Evolutionary conservation across 345 rosid genomes (phyloP), one percentile per base, ranked within the genome.

Genomic region (Linum lewisii): DNA sequence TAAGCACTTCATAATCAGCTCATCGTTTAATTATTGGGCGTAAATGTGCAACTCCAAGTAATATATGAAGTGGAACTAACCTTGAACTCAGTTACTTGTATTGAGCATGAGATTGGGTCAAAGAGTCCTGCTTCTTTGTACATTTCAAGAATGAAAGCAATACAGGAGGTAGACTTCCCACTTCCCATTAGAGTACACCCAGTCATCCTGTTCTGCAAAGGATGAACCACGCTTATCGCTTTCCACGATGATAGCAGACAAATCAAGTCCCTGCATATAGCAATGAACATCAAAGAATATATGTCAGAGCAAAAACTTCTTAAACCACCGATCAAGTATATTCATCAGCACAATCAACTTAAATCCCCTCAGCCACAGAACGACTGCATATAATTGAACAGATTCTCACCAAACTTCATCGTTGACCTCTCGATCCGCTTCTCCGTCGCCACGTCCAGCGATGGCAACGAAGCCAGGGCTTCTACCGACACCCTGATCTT

Each of bases 11-110:
- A 15, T 9, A 20, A 8, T 10, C 7, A 38, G 18, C 3, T 4
- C 38, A 34, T 2, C 1, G 4, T 10, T 44, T 7, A 59, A 59
- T n/a, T n/a, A n/a, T n/a, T n/a, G n/a, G n/a, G n/a, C n/a, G n/a
- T n/a, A n/a, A n/a, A n/a, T n/a, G n/a, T n/a, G n/a, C n/a, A n/a
- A n/a, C n/a, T n/a, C n/a, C n/a, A n/a, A n/a, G n/a, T n/a, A n/a
- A n/a, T n/a, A n/a, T n/a, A n/a, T 29, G 34, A n/a, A 22, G 18
- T 24, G 2, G 25, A 24, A 73, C 87, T 79, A 66, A 90, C 97
- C 61, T 97, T 94, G 77, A 94, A 90, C 66, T 94, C 96, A 1
- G 99, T 90, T 69, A 90, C 97, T 81, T 94, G 96, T 54, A 94
- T 65, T 47, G 82, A 73, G 71, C 69, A 64, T 22, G 85, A 60